Percentiles rank a stretch among this genome's conserved stretches.
Conservation (phyloP, 768 basidiomycete species). For the Suillus brevipes region DNA sequence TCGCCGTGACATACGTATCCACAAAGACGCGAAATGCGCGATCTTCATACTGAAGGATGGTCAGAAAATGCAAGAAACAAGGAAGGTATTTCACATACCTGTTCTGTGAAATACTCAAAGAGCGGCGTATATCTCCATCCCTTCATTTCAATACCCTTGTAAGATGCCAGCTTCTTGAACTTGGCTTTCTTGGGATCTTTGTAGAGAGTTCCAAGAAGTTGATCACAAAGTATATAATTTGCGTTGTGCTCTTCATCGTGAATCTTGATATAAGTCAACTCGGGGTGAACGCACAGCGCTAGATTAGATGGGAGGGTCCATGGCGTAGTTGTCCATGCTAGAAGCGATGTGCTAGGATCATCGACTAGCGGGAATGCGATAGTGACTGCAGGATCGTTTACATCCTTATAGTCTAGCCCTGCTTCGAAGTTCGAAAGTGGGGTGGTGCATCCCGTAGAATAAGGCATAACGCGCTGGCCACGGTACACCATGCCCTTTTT, state of each 20-base stretch:
- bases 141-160: conserved; percentile 90
- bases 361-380: conserved; percentile 92
- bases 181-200: conserved; percentile 98
- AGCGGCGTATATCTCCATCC: conserved; percentile 94
- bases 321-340: conserved; percentile 99
- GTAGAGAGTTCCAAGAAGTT: conserved; percentile 83
- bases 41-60: conserved; percentile 73
- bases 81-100: conserved; percentile 48
- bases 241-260: conserved; percentile 83
- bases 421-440: conserved; percentile 98
- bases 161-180: conserved; percentile 86
- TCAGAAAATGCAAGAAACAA: neutral
- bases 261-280: conserved; percentile 95
- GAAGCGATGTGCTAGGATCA: conserved; percentile 83
- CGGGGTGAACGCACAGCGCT: conserved; percentile 93
- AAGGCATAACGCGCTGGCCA: conserved; percentile 95
- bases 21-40: conserved; percentile 85
- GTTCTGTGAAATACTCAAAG: conserved; percentile 95
- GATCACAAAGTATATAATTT: conserved; percentile 92
- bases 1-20: conserved; percentile 91
- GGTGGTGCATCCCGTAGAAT: conserved; percentile 94
- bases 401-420: conserved; percentile 86
- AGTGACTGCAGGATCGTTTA: conserved; percentile 93
- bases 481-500: conserved; percentile 91
- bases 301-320: conserved; percentile 98